These are phyloP conservation scores for Colletotrichum filicis DNA, from an alignment of 2,329 filamentous ascomycete species.

Conservation along the genomic window DNA sequence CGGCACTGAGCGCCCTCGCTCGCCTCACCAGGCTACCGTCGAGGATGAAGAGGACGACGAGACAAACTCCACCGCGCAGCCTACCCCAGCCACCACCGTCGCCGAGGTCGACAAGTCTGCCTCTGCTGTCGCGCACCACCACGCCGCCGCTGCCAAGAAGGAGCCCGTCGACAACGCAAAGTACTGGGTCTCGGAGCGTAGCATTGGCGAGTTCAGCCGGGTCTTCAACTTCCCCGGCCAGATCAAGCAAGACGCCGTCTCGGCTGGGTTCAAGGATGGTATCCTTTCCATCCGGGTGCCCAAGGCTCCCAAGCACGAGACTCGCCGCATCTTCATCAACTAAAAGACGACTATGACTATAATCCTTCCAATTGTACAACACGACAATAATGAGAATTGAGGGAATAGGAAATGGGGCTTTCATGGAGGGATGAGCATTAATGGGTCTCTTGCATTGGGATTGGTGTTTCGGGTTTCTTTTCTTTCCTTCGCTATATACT, in stretches of 20 bases:
- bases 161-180: slow-evolving; percentile 55
- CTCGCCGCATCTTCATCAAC: slow-evolving; percentile 65
- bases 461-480: not conserved
- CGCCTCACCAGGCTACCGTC: slow-evolving; percentile 69
- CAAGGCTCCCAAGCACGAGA: slow-evolving; percentile 71
- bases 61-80: slow-evolving; percentile 37
- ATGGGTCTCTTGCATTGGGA: not conserved
- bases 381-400: not conserved
- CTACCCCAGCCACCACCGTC: slow-evolving; percentile 41
- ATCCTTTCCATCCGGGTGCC: slow-evolving; percentile 73
- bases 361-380: not conserved
- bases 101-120: slow-evolving; percentile 47
- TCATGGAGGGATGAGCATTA: not conserved
- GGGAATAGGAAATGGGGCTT: not conserved
- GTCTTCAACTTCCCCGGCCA: slow-evolving; percentile 75
- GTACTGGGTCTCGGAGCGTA: slow-evolving; percentile 79
- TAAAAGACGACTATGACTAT: slow-evolving; percentile 44
- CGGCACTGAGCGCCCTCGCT: slow-evolving; percentile 6
- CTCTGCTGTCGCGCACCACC: not conserved
- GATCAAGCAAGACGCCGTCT: slow-evolving; percentile 71
- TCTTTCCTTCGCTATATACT: not conserved
- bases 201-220: slow-evolving; percentile 74
- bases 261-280: slow-evolving; percentile 72
- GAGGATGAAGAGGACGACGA: slow-evolving; percentile 64
- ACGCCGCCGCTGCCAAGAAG: slow-evolving; percentile 27